A percentile compares a stretch with the other conserved stretches of the same genome.
Conservation (phyloP, 2,329 filamentous ascomycete species). For the Xylariaceae sp. region DNA sequence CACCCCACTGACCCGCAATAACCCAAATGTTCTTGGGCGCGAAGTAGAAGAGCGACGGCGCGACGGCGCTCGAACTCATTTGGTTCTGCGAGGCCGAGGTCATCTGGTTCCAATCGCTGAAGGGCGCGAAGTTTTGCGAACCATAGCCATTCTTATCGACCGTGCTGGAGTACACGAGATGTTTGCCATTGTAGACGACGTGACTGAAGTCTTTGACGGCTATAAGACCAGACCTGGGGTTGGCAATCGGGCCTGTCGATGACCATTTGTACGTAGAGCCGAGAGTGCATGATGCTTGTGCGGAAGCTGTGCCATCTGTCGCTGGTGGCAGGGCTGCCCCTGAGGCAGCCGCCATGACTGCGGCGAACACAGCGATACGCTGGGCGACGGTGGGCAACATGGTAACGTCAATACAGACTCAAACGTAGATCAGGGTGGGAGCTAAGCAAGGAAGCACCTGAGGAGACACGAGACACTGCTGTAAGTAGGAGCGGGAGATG, state of each 20-base stretch:
- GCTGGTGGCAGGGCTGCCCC: too few relatives aligned
- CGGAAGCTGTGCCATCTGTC: too few relatives aligned
- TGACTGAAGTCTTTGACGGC: constrained; percentile 48
- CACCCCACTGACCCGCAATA: constrained; percentile 67
- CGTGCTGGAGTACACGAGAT: constrained; percentile 63
- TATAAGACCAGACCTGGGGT: constrained; percentile 60
- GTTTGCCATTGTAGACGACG: constrained; percentile 37
- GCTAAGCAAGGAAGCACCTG: too few relatives aligned
- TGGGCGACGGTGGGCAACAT: too few relatives aligned
- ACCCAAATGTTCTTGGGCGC: constrained; percentile 66
- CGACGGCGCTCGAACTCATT: constrained; percentile 57
- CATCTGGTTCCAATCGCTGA: constrained; percentile 61
- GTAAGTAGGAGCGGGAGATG: too few relatives aligned
- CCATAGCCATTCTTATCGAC: constrained; percentile 55
- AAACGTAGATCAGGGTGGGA: too few relatives aligned
- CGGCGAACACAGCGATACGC: too few relatives aligned
- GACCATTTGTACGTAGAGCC: too few relatives aligned
- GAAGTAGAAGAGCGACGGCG: constrained; percentile 69
- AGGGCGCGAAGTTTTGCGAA: constrained; percentile 63
- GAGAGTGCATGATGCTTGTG: too few relatives aligned
- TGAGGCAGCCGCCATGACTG: too few relatives aligned
- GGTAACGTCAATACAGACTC: too few relatives aligned
- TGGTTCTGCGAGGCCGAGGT: constrained; percentile 56
- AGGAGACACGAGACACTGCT: too few relatives aligned
- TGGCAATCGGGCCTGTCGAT: constrained; percentile 55